phyloP scores from a whole-genome alignment of 345 rosid genomes.

The Trapa incisa region DNA sequence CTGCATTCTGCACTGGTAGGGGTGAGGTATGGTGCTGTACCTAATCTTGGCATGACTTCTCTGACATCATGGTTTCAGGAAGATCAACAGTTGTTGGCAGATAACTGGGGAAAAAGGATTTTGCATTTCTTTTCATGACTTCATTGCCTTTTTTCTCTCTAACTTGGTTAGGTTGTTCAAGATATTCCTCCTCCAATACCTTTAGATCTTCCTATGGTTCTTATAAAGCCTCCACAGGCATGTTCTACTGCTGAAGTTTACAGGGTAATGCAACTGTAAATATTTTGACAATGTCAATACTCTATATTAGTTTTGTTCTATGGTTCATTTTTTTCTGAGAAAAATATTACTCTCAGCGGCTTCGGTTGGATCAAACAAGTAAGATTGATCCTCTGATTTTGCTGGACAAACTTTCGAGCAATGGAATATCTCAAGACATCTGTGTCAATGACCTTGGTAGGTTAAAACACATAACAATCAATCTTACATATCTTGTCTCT shows the following conservation, averaged over 20 bases:
- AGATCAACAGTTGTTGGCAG: neutral
- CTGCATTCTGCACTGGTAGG: conserved; percentile 92
- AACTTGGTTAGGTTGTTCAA: conserved; percentile 51
- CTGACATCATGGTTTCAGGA: neutral
- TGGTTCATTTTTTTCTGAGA: neutral
- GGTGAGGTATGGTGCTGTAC: conserved; percentile 66
- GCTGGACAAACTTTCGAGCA: conserved; percentile 57
- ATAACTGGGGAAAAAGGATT: neutral
- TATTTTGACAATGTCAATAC: neutral
- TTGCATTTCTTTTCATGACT: neutral
- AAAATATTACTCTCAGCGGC: conserved; percentile 28
- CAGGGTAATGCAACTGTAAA: conserved; percentile 37
- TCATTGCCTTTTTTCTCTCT: conserved; percentile 7
- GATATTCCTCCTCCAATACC: conserved; percentile 72
- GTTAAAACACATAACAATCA: neutral
- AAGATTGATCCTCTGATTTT: conserved; percentile 54
- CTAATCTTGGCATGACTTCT: neutral
- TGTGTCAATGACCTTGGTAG: conserved; percentile 92
- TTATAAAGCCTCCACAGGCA: conserved; percentile 78
- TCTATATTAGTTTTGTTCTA: conserved; percentile 7
- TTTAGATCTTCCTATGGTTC: conserved; percentile 64
- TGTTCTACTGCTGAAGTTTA: conserved; percentile 94
- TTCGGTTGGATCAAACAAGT: conserved; percentile 61
- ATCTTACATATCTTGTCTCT: conserved; percentile 1
- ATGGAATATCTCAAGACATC: conserved; percentile 71